Conservation (phyloP, 139 green algal species). For the Chlorella ohadii region DNA sequence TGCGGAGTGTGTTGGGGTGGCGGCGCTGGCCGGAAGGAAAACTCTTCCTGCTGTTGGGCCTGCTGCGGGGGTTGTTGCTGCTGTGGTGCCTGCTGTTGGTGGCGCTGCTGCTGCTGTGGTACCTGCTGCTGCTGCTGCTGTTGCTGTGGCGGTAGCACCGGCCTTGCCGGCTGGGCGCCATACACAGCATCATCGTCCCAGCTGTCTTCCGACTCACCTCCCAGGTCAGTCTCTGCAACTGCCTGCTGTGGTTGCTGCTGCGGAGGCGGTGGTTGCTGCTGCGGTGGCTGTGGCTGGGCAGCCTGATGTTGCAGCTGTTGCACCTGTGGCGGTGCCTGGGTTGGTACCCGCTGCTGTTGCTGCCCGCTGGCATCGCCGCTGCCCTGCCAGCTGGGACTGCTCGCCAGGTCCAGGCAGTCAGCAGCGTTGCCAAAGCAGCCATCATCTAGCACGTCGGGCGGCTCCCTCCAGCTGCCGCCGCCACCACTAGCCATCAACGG, state of each 20-base stretch:
- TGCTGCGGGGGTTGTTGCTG: background rate
- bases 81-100: background rate
- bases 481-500: no score
- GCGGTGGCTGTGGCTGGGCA: no score
- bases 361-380: background rate
- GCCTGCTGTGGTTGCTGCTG: background rate
- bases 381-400: background rate
- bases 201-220: background rate
- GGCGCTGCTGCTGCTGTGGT: background rate
- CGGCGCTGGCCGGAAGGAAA: background rate
- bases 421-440: no score
- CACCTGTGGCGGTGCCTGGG: background rate
- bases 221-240: background rate
- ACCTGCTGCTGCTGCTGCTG: background rate
- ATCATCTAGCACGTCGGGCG: no score
- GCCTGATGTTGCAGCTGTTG: background rate
- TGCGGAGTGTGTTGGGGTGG: background rate
- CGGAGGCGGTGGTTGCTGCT: background rate
- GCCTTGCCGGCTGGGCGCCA: no score
- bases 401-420: no score
- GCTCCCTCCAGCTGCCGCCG: no score
- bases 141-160: background rate
- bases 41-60: background rate
- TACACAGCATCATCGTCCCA: background rate
- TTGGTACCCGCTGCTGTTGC: conserved; percentile 2